These are phyloP conservation scores for Cytidiella melzeri DNA, from an alignment of 768 basidiomycete genomes.

Conservation along the genomic window DNA sequence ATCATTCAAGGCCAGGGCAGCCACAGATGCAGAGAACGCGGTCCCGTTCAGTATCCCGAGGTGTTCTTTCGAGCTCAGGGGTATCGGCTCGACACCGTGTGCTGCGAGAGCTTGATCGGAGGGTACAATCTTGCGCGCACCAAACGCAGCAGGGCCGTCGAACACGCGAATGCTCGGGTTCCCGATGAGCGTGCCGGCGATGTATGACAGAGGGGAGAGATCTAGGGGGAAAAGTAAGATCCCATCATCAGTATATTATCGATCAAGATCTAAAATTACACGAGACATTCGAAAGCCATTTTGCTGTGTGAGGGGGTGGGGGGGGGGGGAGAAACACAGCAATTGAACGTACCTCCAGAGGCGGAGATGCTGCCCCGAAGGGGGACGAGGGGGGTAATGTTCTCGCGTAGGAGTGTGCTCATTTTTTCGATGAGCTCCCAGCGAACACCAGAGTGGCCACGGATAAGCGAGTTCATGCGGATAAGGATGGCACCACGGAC, in stretches of 20 bases:
- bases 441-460: conserved; percentile 83
- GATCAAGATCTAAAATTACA: too few relatives aligned
- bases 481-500: conserved; percentile 83
- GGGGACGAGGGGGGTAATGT: conserved; percentile 76
- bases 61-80: conserved; percentile 71
- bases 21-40: conserved; percentile 78
- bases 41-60: conserved; percentile 82
- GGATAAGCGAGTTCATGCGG: conserved; percentile 84
- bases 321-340: conserved; percentile 4
- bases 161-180: conserved; percentile 76
- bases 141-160: conserved; percentile 43
- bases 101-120: conserved; percentile 51
- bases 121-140: conserved; percentile 44
- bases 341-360: conserved; percentile 55
- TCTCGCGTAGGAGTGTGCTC: conserved; percentile 60
- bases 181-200: conserved; percentile 75
- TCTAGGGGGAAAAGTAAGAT: conserved; percentile 34
- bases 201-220: conserved; percentile 75
- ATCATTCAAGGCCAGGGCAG: conserved; percentile 65
- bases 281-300: too few relatives aligned
- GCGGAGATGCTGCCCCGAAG: conserved; percentile 80
- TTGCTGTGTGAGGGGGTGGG: too few relatives aligned
- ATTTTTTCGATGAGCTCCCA: conserved; percentile 78
- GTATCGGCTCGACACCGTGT: conserved; percentile 58
- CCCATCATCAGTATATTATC: background rate